These are phyloP conservation scores for Solanum microdontum DNA, from an alignment of 257 asterid genomes.

Conservation along the genomic window DNA sequence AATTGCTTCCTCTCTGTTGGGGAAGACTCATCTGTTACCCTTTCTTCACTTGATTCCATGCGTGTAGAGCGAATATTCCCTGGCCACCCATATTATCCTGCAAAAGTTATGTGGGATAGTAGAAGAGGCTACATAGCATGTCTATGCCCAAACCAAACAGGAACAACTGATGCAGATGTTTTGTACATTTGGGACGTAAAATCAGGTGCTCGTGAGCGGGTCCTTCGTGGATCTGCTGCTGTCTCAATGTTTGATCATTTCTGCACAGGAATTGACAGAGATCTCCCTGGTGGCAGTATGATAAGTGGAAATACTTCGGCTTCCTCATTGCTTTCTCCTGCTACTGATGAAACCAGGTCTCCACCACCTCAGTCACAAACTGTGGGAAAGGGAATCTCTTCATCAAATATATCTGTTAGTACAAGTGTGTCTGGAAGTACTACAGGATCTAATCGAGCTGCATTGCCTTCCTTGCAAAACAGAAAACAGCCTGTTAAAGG, in stretches of 20 bases:
- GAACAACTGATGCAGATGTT: constrained; percentile 56
- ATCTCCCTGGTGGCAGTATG: constrained; percentile 22
- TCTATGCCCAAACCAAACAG: constrained; percentile 60
- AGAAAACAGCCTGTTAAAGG: constrained; percentile 61
- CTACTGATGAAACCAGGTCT: constrained; percentile 38
- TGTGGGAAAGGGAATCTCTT: constrained; percentile 26
- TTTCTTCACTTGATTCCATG: constrained; percentile 73
- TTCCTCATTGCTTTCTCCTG: constrained; percentile 57
- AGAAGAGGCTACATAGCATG: constrained; percentile 78
- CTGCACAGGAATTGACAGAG: constrained; percentile 31
- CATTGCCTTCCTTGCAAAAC: constrained; percentile 29
- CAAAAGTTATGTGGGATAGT: constrained; percentile 87
- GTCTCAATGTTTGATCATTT: constrained; percentile 94
- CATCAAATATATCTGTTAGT: constrained; percentile 12
- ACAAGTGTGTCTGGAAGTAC: constrained; percentile 20
- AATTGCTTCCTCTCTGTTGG: constrained; percentile 83
- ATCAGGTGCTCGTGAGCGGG: constrained; percentile 95
- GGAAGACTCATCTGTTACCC: constrained; percentile 68
- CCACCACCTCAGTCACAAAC: constrained; percentile 26
- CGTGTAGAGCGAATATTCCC: constrained; percentile 91
- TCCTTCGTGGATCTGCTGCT: constrained; percentile 89
- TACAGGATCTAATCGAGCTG: constrained; percentile 17
- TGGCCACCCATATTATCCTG: constrained; percentile 75
- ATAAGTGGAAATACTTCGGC: constrained; percentile 64
- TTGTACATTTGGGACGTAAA: constrained; percentile 92